Base-by-base conservation (phyloP, 495 filamentous ascomycete species). In the Polyplosphaeria fusca region DNA sequence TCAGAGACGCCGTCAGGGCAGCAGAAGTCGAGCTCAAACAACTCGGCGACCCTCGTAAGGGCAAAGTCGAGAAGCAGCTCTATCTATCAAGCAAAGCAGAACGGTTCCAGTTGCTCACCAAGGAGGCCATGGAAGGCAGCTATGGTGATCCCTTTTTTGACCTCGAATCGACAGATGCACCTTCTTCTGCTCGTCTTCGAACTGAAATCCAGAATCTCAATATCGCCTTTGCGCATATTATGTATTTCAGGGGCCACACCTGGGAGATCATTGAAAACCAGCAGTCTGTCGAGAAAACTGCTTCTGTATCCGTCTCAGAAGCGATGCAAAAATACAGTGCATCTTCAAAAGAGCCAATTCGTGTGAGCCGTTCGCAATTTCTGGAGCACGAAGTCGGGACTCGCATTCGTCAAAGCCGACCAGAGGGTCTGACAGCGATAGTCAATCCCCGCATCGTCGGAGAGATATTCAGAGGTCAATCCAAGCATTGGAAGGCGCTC, bases 151-250 rank as follows among this genome's bases (percentile, higher is more conserved):
- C 27, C 11, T 5, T 11, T 11, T 42, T 42, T 18, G 53, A 54
- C 42, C 39, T 41, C 14, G 4, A 3, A 20, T 35, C 19, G 20
- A 7, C 19, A 16, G 2, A 4, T 2, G 2, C 24, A 14, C 24
- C 40, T 7, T 14, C 38, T 4, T 81, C 87, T 9, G 22, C 22
- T 4, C 40, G 43, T 7, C 42, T 55, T 2, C 48, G 57, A 7
- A 49, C 48, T 16, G 13, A 43, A 25, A 54, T 60, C 11, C 48
- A 53, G 23, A 60, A 60, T 25, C 49, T 60, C 50, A 53, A 60
- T 22, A 20, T 53, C 18, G 42, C 48, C 13, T 60, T 60, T 26
- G 40, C 57, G 20, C 27, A 48, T 23, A 25, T 24, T 35, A 60
- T 60, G 57, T 48, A 47, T 25, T 14, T 16, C 2, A 47, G 35